These are phyloP conservation scores for Primulina tabacum DNA, from an alignment of 257 asterid species.

Conservation along the genomic window DNA sequence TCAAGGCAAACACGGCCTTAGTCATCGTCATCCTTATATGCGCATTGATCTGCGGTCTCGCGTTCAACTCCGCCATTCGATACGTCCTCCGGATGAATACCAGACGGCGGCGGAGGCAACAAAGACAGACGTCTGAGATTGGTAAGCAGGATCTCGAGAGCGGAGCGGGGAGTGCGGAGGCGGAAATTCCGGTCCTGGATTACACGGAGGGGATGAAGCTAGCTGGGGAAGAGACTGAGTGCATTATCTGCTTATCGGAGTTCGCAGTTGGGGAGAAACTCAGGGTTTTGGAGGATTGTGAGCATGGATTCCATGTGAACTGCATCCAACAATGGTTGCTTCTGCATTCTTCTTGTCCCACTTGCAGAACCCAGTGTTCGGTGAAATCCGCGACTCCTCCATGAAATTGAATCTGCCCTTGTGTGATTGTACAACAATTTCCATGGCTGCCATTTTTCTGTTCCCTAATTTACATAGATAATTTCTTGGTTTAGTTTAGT, in stretches of 20 bases:
- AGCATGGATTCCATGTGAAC: slow-evolving; percentile 50
- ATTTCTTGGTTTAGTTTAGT: not conserved
- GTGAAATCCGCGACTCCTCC: slow-evolving; percentile 22
- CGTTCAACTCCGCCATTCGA: slow-evolving; percentile 44
- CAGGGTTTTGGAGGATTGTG: slow-evolving; percentile 45
- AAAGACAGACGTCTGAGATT: not conserved
- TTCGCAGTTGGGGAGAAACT: slow-evolving; percentile 46
- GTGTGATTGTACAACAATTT: not conserved
- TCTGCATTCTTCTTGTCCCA: slow-evolving; percentile 52
- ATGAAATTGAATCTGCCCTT: slow-evolving; percentile 9
- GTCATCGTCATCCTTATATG: slow-evolving; percentile 45
- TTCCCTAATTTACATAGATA: not conserved
- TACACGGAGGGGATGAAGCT: slow-evolving; percentile 44
- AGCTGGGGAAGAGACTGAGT: slow-evolving; percentile 45
- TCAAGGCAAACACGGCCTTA: slow-evolving; percentile 53
- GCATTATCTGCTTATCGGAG: slow-evolving; percentile 53
- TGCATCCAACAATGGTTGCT: slow-evolving; percentile 53
- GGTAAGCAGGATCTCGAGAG: slow-evolving; percentile 20
- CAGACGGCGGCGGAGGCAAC: slow-evolving; percentile 23
- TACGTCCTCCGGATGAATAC: slow-evolving; percentile 36
- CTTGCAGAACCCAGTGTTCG: slow-evolving; percentile 45
- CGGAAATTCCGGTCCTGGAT: slow-evolving; percentile 24
- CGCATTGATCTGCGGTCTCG: slow-evolving; percentile 41
- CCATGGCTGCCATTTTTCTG: not conserved
- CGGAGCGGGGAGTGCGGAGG: slow-evolving; percentile 10